Evolutionary conservation across 192 early-diverging fungal genomes (phyloP), one percentile per base, ranked within the genome.

Genomic region (Entomortierella beljakovae): DNA sequence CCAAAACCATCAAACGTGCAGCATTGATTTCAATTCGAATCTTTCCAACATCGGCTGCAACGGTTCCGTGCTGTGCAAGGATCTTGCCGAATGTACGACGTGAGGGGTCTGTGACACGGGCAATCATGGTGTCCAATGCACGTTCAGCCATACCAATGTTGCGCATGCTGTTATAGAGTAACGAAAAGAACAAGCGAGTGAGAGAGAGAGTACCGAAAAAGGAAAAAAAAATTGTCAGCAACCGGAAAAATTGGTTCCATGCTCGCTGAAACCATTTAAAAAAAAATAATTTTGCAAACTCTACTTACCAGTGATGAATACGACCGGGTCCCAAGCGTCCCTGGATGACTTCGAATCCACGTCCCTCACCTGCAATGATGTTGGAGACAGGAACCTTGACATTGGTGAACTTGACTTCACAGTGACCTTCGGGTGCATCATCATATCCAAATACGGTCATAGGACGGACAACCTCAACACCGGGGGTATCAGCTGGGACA

Each of bases 331-430:
- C 98, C 34, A 99, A 86, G 6, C 98, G 88, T 20, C 97, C 98
- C 86, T 99, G 98, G 68, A 99, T 93, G 49, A 99, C 88, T 72
- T 99, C 98, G 80, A 99, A 99, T 0, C 98, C 98, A 67, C 98
- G 89, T n/a, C 98, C 98, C 73, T 96, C 94, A 49, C 97, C 97
- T 34, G 97, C 85, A 31, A 99, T 83, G 61, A 99, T 92, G 82
- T 96, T 96, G 48, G 92, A 89, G 23, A 82, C 82, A 1, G 96
- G 96, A 28, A 99, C 92, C 60, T 91, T 86, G 40, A 96, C 95
- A 70, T 97, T 89, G 33, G 92, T 91, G 71, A 99, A 98, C 9
- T 89, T 73, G 54, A 99, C 92, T 80, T 99, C 98, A 73, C 92
- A 93, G 85, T 99, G 98, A 37, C 98, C 98, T 81, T 97, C 93